Percentiles rank a stretch among this genome's conserved stretches.
Evolutionary conservation across 2,329 filamentous ascomycete genomes (phyloP).

Genomic region (Chaetoscypha palmicola): DNA sequence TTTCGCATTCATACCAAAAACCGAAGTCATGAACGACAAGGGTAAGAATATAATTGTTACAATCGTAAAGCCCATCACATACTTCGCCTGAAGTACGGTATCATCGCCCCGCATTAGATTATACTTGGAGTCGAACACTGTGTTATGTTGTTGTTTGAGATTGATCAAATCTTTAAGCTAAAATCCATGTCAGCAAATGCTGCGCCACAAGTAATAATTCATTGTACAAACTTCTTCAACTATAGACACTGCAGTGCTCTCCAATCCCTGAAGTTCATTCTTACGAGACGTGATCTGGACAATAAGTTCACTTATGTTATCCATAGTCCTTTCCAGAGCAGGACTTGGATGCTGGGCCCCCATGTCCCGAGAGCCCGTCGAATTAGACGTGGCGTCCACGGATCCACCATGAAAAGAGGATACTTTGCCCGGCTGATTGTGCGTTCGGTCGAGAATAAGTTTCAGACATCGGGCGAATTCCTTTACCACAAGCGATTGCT

Average conservation of each 20-base stretch:
- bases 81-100: constrained; percentile 34
- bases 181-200: too few species aligned
- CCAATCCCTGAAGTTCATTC: too few species aligned
- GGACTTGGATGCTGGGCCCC: too few species aligned
- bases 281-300: too few species aligned
- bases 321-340: too few species aligned
- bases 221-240: neutral
- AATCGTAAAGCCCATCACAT: constrained; percentile 16
- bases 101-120: constrained; percentile 35
- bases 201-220: neutral
- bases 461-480: neutral
- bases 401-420: too few species aligned
- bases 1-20: constrained; percentile 16
- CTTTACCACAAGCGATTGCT: constrained; percentile 20
- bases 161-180: constrained; percentile 31
- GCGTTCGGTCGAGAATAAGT: neutral
- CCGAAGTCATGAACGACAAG: constrained; percentile 15
- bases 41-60: constrained; percentile 17
- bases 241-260: neutral
- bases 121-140: constrained; percentile 38
- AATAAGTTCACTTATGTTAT: too few species aligned
- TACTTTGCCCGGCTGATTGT: too few species aligned
- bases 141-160: constrained; percentile 40
- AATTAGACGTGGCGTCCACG: too few species aligned
- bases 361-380: too few species aligned